Base-by-base conservation (phyloP, 2,329 filamentous ascomycete species). In the Colletotrichum trifolii region DNA sequence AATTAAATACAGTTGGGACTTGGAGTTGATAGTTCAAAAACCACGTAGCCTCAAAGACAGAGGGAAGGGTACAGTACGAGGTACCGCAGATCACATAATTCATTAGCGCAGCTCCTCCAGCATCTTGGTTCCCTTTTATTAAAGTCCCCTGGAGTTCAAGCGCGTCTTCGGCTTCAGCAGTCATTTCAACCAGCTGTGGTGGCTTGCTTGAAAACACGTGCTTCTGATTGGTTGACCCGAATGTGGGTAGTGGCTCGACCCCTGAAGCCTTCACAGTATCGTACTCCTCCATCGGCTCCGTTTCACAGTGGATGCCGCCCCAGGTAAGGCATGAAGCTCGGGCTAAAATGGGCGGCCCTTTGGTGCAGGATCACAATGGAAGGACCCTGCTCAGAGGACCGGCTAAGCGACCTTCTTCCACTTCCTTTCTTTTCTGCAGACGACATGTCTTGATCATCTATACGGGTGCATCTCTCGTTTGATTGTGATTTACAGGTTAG, bases 371-470 rank as follows among this genome's bases (percentile, higher is more conserved):
- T 5, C 4, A 25, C 25, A 25, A 25, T 25, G 25, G 38, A 25
- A 25, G 61, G 56, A 54, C 47, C 39, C 39, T 46, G 15, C 34
- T 48, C 33, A 52, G 39, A 45, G 7, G 4, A 57, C 34, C 54
- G 12, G 47, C 17, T 15, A 33, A 35, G 45, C 35, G 46, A n/a
- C 56, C 42, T 35, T 35, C 25, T 50, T 36, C 11, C 13, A 36
- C 25, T 45, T 61, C 38, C 13, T 61, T 50, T 25, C 35, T 62
- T 48, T n/a, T 54, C 46, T 39, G 53, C 33, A 50, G 53, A 57
- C 33, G 17, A 33, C 15, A 17, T 46, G 40, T 62, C 40, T 56
- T 13, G 12, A 39, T 50, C 6, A 13, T 45, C 25, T 25, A 25
- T 5, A 25, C 25, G 4, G 25, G 15, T 25, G 33, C 46, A 25